These are phyloP conservation scores for Neltuma alba DNA, from an alignment of 306 rosid species.

Conservation along the genomic window DNA sequence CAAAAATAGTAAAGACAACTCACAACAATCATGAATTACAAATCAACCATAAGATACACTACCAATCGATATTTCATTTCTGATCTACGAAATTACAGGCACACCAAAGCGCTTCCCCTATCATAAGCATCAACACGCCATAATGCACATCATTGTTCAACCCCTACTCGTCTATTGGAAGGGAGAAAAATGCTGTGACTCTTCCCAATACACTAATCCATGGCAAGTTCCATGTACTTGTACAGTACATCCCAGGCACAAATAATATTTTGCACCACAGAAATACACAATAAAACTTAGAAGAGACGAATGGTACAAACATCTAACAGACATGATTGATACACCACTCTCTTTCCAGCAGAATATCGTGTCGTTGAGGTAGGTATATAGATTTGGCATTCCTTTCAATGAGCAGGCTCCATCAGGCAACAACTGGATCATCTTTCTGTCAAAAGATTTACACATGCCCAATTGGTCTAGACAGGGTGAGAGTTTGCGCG, in stretches of 20 bases:
- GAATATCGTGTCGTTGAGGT: constrained; percentile 50
- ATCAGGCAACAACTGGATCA: constrained; percentile 55
- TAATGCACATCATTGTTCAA: constrained; percentile 17
- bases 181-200: constrained; percentile 15
- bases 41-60: not conserved
- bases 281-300: constrained; percentile 37
- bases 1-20: not conserved
- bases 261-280: constrained; percentile 37
- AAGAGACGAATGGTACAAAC: constrained; percentile 49
- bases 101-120: constrained; percentile 26
- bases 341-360: constrained; percentile 47
- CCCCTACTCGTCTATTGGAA: constrained; percentile 21
- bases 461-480: constrained; percentile 38
- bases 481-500: not conserved
- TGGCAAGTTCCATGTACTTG: constrained; percentile 32
- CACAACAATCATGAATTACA: not conserved
- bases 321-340: constrained; percentile 43
- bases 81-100: constrained; percentile 19
- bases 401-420: constrained; percentile 57
- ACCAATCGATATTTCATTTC: not conserved
- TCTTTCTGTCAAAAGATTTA: constrained; percentile 37
- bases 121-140: constrained; percentile 9
- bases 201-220: constrained; percentile 21
- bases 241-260: constrained; percentile 34
- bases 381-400: constrained; percentile 48